Conservation (phyloP, 441 rosid genomes). For the Euphorbia neoarborescens region DNA sequence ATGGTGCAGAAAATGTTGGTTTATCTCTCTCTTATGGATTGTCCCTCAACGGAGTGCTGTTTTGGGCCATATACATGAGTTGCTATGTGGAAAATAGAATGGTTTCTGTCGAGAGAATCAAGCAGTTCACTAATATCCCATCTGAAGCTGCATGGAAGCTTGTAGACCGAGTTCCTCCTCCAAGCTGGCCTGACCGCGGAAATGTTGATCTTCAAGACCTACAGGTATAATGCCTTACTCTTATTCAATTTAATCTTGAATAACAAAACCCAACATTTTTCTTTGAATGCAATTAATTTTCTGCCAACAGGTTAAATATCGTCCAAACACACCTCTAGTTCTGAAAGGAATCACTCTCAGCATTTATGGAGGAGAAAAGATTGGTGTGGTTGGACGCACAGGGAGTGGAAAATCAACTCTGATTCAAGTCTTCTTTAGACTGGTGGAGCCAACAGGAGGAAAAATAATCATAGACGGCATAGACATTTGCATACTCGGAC, state of each 20-base stretch:
- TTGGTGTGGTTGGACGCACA: slow-evolving; percentile 87
- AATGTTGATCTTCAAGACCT: slow-evolving; percentile 59
- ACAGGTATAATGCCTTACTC: slow-evolving; percentile 38
- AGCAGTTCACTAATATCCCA: slow-evolving; percentile 68
- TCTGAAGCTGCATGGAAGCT: slow-evolving; percentile 76
- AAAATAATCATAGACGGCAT: slow-evolving; percentile 68
- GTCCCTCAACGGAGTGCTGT: slow-evolving; percentile 70
- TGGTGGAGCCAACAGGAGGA: slow-evolving; percentile 83
- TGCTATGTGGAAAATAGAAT: slow-evolving; percentile 84
- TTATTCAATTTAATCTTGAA: not conserved
- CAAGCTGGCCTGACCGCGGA: slow-evolving; percentile 70
- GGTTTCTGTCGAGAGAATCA: slow-evolving; percentile 89
- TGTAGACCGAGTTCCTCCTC: slow-evolving; percentile 54
- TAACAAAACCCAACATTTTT: not conserved
- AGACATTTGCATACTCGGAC: slow-evolving; percentile 63
- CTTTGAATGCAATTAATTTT: slow-evolving; percentile 1
- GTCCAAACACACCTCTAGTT: slow-evolving; percentile 78
- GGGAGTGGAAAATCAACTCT: slow-evolving; percentile 94
- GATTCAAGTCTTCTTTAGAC: slow-evolving; percentile 78
- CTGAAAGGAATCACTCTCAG: slow-evolving; percentile 70
- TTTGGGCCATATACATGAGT: slow-evolving; percentile 68
- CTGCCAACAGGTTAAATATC: slow-evolving; percentile 60
- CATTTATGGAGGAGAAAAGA: slow-evolving; percentile 78
- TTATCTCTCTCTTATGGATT: slow-evolving; percentile 84
- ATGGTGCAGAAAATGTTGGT: slow-evolving; percentile 65